Conservation (phyloP, 345 rosid genomes). For the Citrus cavaleriei region DNA sequence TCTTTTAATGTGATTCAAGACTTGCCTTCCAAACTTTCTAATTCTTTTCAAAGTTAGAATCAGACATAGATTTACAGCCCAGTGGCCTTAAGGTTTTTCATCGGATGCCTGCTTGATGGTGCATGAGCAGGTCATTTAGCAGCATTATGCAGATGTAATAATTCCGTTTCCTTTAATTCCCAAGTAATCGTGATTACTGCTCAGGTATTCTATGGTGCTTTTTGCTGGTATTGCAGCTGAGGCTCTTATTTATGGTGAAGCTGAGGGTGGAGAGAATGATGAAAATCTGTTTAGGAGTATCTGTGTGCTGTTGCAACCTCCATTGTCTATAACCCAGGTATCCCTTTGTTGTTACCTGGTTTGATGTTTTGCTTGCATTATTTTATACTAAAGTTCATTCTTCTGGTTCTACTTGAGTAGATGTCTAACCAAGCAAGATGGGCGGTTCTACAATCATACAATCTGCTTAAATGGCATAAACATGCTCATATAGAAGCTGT, state of each 20-base stretch:
- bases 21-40: not conserved
- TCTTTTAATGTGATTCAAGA: not conserved
- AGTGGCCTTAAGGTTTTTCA: not conserved
- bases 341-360: not conserved
- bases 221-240: slow-evolving; percentile 98
- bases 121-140: not conserved
- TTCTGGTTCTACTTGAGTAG: slow-evolving; percentile 27
- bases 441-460: slow-evolving; percentile 83
- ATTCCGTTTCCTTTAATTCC: not conserved
- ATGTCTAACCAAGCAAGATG: slow-evolving; percentile 99
- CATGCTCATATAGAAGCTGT: slow-evolving; percentile 74
- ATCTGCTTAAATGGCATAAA: slow-evolving; percentile 86
- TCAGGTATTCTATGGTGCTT: slow-evolving; percentile 93
- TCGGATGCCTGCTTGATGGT: not conserved
- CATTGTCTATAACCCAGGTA: slow-evolving; percentile 78
- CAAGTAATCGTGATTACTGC: not conserved
- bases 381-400: not conserved
- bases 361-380: not conserved
- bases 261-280: slow-evolving; percentile 97
- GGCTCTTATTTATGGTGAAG: slow-evolving; percentile 86
- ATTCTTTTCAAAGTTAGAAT: not conserved
- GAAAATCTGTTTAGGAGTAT: slow-evolving; percentile 91
- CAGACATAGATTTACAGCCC: not conserved
- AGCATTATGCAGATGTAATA: not conserved
- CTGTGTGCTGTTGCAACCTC: slow-evolving; percentile 75